These are phyloP conservation scores for Pythium coloratum DNA, from an alignment of 352 stramenopile genomes.

Conservation along the genomic window DNA sequence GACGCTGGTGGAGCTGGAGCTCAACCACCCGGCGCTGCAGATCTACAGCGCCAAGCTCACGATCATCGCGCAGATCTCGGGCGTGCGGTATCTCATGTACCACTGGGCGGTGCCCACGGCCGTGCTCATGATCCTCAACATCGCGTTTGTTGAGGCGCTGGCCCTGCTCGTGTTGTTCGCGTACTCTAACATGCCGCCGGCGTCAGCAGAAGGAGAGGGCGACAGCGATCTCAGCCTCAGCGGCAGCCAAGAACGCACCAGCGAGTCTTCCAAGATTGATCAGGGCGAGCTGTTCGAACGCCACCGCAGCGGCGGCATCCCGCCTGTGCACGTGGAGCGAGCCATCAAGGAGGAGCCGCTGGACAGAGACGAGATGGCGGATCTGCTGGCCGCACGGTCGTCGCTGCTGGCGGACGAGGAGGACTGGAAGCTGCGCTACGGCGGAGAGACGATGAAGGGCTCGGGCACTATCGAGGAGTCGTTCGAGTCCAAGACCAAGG, in stretches of 20 bases:
- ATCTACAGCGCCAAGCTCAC: slow-evolving; percentile 74
- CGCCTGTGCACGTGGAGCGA: slow-evolving; percentile 36
- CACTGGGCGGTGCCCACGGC: slow-evolving; percentile 78
- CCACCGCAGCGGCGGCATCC: slow-evolving; percentile 28
- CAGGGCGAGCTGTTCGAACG: slow-evolving; percentile 29
- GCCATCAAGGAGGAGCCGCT: slow-evolving; percentile 42
- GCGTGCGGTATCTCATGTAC: slow-evolving; percentile 86
- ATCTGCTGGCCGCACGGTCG: slow-evolving; percentile 2
- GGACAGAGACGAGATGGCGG: slow-evolving; percentile 9
- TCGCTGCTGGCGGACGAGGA: slow-evolving; percentile 30
- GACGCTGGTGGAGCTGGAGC: slow-evolving; percentile 43
- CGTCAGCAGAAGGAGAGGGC: not conserved
- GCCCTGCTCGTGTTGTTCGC: slow-evolving; percentile 66
- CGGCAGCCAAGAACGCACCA: slow-evolving; percentile 10
- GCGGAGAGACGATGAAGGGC: slow-evolving; percentile 9
- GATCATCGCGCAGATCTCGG: slow-evolving; percentile 80
- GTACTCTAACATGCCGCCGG: slow-evolving; percentile 51
- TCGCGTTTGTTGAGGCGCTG: slow-evolving; percentile 71
- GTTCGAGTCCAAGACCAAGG: not conserved
- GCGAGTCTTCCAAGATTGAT: slow-evolving; percentile 18
- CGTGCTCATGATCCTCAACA: slow-evolving; percentile 72
- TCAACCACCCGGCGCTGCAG: slow-evolving; percentile 75
- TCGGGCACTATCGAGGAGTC: not conserved
- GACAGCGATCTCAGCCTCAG: slow-evolving; percentile 8
- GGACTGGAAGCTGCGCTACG: slow-evolving; percentile 32